Evolutionary conservation across 768 basidiomycete genomes (phyloP), one percentile per base, ranked within the genome.

Genomic region (Termitomyces sp.): DNA sequence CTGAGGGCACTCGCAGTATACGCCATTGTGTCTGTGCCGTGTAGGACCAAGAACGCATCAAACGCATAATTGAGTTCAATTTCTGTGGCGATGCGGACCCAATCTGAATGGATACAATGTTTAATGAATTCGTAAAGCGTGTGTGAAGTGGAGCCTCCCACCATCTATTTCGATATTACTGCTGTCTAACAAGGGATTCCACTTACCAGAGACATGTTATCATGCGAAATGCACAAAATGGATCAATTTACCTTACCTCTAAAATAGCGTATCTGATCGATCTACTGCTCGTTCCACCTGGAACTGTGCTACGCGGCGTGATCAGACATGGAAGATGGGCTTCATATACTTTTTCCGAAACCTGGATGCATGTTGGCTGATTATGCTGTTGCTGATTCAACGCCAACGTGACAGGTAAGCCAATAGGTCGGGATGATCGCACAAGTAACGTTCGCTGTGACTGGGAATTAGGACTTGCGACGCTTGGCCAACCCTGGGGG

Each of bases 61-160:
- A 92, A 98, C 33, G 79, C 69, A 66, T 97, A 97, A 68, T 97
- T 97, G 53, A 94, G 84, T 66, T 96, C 93, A 63, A 98, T 93
- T 66, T 98, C 95, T 0, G 85, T 87, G 0, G 93, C 90, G 34
- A 98, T 87, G 9, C 92, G 81, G 63, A 94, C 87, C 92, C 93
- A 95, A 66, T 94, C 93, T 90, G 66, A n/a, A 54, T 4, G 39
- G 64, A 51, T n/a, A 56, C 37, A 39, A 48, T 8, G 9, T 47
- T 33, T 56, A 12, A 57, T 59, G 34, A 12, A 34, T 33, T 33
- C 48, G 63, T 61, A 6, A 51, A 26, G 18, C 24, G 24, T n/a
- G n/a, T 18, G 16, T 46, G 33, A 5, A 51, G 37, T 18, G 57
- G 28, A 33, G 42, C 18, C 41, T 55, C 61, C 56, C 66, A 90